These are phyloP conservation scores for Sugiyamaella pinicola DNA, from an alignment of 1,139 yeast species.

Conservation along the genomic window DNA sequence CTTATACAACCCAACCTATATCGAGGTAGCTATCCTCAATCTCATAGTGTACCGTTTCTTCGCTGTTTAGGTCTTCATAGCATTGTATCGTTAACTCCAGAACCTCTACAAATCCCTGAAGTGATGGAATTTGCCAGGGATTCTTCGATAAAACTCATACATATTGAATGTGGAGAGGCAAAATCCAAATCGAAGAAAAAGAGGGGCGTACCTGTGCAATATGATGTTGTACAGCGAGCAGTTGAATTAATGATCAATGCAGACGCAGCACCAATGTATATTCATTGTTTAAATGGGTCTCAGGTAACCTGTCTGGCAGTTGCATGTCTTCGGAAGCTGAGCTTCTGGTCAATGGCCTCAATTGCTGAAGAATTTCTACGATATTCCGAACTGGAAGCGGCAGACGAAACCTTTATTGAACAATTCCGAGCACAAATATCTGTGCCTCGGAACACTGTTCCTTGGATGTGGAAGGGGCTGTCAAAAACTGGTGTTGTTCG, in stretches of 20 bases:
- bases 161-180: slow-evolving; percentile 61
- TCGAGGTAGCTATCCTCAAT: slow-evolving; percentile 86
- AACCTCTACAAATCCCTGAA: slow-evolving; percentile 57
- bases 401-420: slow-evolving; percentile 83
- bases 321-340: slow-evolving; percentile 81
- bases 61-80: slow-evolving; percentile 66
- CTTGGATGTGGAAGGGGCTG: slow-evolving; percentile 79
- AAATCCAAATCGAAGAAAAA: slow-evolving; percentile 41
- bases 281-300: slow-evolving; percentile 90
- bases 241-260: slow-evolving; percentile 61
- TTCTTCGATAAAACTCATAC: slow-evolving; percentile 56
- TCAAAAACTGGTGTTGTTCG: slow-evolving; percentile 55
- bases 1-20: slow-evolving; percentile 69
- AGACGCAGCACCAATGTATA: slow-evolving; percentile 67
- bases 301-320: slow-evolving; percentile 80
- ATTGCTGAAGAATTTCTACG: slow-evolving; percentile 83
- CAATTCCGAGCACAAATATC: slow-evolving; percentile 68
- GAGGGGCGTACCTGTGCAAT: slow-evolving; percentile 70
- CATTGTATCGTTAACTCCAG: slow-evolving; percentile 78
- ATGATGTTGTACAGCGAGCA: slow-evolving; percentile 59
- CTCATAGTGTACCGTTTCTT: slow-evolving; percentile 72
- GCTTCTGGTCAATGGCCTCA: slow-evolving; percentile 88
- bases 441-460: slow-evolving; percentile 55
- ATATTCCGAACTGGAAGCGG: slow-evolving; percentile 77
- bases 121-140: slow-evolving; percentile 54